Conservation (phyloP, 176 grass and related monocot species). For the Canna indica region DNA sequence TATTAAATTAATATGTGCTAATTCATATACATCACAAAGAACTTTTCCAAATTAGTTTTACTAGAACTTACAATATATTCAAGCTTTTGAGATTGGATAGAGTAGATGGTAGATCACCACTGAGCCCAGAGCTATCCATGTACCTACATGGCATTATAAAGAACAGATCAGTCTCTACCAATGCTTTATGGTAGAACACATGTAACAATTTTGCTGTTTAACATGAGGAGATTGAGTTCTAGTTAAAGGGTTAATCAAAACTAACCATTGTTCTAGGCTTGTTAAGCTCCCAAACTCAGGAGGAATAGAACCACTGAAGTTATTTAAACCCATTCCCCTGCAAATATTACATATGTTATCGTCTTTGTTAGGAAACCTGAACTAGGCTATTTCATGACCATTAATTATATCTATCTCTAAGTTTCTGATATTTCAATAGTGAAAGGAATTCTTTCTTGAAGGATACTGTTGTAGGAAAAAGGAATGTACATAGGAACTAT, state of each 20-base stretch:
- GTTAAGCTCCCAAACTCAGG: constrained; percentile 46
- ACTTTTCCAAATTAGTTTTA: too few species aligned
- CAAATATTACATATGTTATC: constrained; percentile 6
- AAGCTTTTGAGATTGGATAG: constrained; percentile 55
- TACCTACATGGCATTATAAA: constrained; percentile 32
- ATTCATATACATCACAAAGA: neutral
- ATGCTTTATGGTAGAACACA: neutral
- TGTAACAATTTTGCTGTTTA: neutral
- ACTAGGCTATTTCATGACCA: neutral
- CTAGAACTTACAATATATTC: constrained; percentile 29
- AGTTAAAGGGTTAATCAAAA: neutral
- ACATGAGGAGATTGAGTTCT: too few species aligned
- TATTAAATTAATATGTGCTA: constrained; percentile 14
- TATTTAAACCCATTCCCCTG: constrained; percentile 43
- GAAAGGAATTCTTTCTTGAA: neutral
- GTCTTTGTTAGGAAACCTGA: neutral
- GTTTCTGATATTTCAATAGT: neutral
- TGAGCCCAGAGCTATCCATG: constrained; percentile 62
- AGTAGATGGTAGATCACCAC: constrained; percentile 38
- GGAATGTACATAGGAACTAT: neutral
- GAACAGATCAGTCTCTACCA: neutral
- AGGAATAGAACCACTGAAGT: constrained; percentile 67
- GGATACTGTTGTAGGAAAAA: neutral
- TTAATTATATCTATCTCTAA: constrained; percentile 1
- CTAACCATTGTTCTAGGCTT: constrained; percentile 45